Conservation (phyloP, 106 monocot genomes). For the Dendrobium catenatum region DNA sequence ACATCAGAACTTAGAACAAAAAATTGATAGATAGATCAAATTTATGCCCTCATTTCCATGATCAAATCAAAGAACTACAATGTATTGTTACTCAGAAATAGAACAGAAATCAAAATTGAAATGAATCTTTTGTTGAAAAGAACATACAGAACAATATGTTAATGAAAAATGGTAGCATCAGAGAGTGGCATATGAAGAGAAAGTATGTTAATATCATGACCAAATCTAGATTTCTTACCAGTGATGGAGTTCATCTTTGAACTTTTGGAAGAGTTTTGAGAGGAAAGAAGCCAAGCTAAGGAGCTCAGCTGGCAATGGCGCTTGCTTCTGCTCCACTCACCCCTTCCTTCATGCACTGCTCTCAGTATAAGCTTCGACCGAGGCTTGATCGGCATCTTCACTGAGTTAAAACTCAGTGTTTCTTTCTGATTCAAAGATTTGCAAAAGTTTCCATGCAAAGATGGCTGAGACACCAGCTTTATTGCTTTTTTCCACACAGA, state of each 20-base stretch:
- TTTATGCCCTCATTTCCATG: too few species aligned
- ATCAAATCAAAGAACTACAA: too few species aligned
- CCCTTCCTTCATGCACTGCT: slow-evolving; percentile 6
- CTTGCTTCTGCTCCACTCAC: slow-evolving; percentile 4
- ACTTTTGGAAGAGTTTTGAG: slow-evolving; percentile 1
- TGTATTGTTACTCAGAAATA: too few species aligned
- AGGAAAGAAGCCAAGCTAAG: slow-evolving; percentile 36
- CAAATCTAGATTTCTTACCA: background rate
- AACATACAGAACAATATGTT: too few species aligned
- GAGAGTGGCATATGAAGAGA: slow-evolving; percentile 39
- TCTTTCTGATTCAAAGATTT: background rate
- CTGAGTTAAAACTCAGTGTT: background rate
- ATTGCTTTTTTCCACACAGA: slow-evolving; percentile 21
- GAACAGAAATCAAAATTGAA: too few species aligned
- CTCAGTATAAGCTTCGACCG: slow-evolving; percentile 16
- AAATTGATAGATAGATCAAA: too few species aligned
- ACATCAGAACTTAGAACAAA: too few species aligned
- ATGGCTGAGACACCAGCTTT: background rate
- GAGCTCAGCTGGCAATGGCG: slow-evolving; percentile 14
- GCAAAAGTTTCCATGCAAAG: background rate
- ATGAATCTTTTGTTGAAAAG: too few species aligned
- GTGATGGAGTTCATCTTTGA: background rate
- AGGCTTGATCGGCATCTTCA: slow-evolving; percentile 15
- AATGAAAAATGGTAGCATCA: background rate
- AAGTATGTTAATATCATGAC: slow-evolving; percentile 20